Base-by-base conservation (phyloP, 2,329 filamentous ascomycete genomes). In the Pyrenophora graminea region DNA sequence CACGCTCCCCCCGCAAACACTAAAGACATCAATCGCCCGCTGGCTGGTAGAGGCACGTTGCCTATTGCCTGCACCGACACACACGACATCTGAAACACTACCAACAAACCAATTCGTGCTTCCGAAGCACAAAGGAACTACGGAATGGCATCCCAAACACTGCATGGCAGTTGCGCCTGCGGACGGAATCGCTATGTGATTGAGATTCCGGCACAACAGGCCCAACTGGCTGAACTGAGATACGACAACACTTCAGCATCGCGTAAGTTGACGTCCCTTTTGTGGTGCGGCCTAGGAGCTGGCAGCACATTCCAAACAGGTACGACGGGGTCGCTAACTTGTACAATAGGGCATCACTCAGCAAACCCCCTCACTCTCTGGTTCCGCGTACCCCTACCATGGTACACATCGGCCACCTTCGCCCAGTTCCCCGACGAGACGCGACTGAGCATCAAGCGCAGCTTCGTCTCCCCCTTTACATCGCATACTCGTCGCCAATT, bases 101-200 rank as follows among this genome's bases (percentile, higher is more conserved):
- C n/a, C 10, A 13, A 23, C 48, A n/a, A 45, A 30, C 23, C 6
- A 9, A 12, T 30, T 12, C 27, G 27, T 30, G 10, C 27, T 13
- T 30, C 10, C 3, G 33, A 44, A 42, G 32, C 21, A 43, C 21
- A 12, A 15, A 19, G 27, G 12, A 48, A 45, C 15, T 13, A n/a
- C 48, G 32, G 33, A 48, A 68, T 68, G 69, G 67, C 70, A 4
- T 12, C 68, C 34, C 70, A 82, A 54, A 80, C 81, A 33, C 81
- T 96, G 50, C 85, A 82, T 58, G 91, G 91, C 64, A 84, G 86
- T 58, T 96, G 92, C 77, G 86, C 88, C 45, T 97, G 92, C 73
- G 91, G 91, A 50, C 85, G 92, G 55, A 96, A 94, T 68, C 82
- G 86, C 68, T 96, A 96, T 75, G 80, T 85, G 51, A 85, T 96